Percentiles rank a stretch among this genome's conserved stretches.
phyloP scores from a whole-genome alignment of 805 yeast genomes.

The Candida lessepsii region DNA sequence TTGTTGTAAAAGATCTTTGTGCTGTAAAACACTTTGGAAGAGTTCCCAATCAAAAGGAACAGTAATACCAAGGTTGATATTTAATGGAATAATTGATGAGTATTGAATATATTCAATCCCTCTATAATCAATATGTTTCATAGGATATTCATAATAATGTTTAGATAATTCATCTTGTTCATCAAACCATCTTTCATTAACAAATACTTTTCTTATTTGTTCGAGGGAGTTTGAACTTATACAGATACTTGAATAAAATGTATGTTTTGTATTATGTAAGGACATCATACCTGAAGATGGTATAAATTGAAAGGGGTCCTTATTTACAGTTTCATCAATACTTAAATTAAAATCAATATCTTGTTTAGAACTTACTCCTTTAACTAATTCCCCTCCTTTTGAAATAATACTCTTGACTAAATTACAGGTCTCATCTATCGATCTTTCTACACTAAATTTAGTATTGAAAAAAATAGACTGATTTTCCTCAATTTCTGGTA shows the following conservation, averaged over 20 bases:
- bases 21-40: not conserved
- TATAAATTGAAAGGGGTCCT: not conserved
- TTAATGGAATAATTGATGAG: not conserved
- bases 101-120: constrained; percentile 1
- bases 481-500: not conserved
- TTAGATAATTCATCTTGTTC: constrained; percentile 8
- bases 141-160: constrained; percentile 10
- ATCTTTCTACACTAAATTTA: not conserved
- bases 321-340: not conserved
- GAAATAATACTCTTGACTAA: not conserved
- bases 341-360: not conserved
- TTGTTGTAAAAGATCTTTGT: constrained; percentile 3
- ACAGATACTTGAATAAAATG: constrained; percentile 4
- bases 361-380: not conserved
- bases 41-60: constrained; percentile 4
- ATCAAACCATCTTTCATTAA: constrained; percentile 8
- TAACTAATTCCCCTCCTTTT: not conserved
- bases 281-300: constrained; percentile 11
- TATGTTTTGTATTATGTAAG: constrained; percentile 2
- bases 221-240: constrained; percentile 1
- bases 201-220: constrained; percentile 3
- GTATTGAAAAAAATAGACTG: not conserved
- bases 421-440: not conserved
- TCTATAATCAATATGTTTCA: constrained; percentile 11
- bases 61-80: not conserved